Conservation (phyloP, 2,329 filamentous ascomycete genomes). For the Alternaria triticimaculans region DNA sequence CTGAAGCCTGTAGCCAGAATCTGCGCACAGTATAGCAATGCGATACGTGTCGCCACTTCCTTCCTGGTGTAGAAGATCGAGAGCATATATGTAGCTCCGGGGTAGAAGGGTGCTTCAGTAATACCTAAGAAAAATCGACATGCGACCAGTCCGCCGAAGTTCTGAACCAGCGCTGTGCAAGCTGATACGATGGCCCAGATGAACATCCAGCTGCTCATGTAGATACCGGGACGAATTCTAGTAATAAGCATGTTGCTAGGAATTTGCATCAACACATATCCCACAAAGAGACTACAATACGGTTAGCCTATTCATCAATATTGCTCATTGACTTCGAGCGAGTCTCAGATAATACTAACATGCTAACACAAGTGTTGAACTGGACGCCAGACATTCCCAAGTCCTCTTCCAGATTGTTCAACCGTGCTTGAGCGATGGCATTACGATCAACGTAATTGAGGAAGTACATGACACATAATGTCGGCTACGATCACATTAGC, state of each 20-base stretch:
- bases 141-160: slow-evolving; percentile 42
- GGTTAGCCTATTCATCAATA: neutral
- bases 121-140: slow-evolving; percentile 42
- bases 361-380: slow-evolving; percentile 58
- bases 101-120: slow-evolving; percentile 57
- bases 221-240: slow-evolving; percentile 40
- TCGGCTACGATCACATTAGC: slow-evolving; percentile 37
- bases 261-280: slow-evolving; percentile 47
- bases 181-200: slow-evolving; percentile 47
- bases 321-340: neutral
- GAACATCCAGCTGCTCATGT: slow-evolving; percentile 44
- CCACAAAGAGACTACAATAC: slow-evolving; percentile 56
- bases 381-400: slow-evolving; percentile 36
- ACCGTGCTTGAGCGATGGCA: slow-evolving; percentile 68
- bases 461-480: slow-evolving; percentile 53
- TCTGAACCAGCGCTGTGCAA: slow-evolving; percentile 42
- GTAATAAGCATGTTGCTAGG: slow-evolving; percentile 54
- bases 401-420: slow-evolving; percentile 68
- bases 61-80: slow-evolving; percentile 71
- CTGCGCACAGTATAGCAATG: slow-evolving; percentile 50
- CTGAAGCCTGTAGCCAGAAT: slow-evolving; percentile 52
- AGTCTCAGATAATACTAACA: slow-evolving; percentile 10
- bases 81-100: slow-evolving; percentile 67
- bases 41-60: slow-evolving; percentile 47
- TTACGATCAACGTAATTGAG: slow-evolving; percentile 60